These are phyloP conservation scores for Didymella lethalis DNA, from an alignment of 2,329 filamentous ascomycete genomes.

Conservation along the genomic window DNA sequence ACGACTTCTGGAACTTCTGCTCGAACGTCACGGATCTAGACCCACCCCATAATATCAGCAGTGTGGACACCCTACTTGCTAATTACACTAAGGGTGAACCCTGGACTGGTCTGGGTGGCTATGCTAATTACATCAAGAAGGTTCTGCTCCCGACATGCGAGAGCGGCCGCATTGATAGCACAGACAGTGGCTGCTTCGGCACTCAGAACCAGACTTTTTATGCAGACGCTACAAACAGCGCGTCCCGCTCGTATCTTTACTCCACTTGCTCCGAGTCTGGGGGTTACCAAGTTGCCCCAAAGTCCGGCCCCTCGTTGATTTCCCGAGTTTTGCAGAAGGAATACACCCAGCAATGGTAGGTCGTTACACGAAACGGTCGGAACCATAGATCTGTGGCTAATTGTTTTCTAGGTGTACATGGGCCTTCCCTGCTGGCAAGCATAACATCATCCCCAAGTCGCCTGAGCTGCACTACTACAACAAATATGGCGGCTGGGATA, in stretches of 20 bases:
- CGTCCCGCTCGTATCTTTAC: conserved; percentile 59
- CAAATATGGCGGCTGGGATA: conserved; percentile 58
- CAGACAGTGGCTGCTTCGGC: conserved; percentile 55
- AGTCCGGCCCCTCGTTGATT: conserved; percentile 56
- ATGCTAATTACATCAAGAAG: conserved; percentile 61
- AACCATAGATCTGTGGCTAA: background rate
- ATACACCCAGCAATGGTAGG: conserved; percentile 64
- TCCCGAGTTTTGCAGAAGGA: conserved; percentile 57
- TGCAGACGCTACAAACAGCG: conserved; percentile 54
- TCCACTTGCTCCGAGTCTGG: conserved; percentile 60
- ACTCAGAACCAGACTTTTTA: conserved; percentile 55
- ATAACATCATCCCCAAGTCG: conserved; percentile 55
- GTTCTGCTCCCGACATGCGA: conserved; percentile 55
- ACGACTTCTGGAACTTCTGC: conserved; percentile 63
- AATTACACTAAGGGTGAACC: conserved; percentile 60
- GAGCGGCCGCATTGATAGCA: conserved; percentile 54
- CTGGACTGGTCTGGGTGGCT: conserved; percentile 62
- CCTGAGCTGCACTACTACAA: conserved; percentile 57
- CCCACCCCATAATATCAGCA: conserved; percentile 54
- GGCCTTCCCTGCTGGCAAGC: conserved; percentile 59
- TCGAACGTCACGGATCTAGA: conserved; percentile 59
- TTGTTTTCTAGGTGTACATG: conserved; percentile 50
- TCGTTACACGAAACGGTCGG: background rate
- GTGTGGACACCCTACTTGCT: conserved; percentile 57
- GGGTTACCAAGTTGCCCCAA: conserved; percentile 58